A percentile compares a stretch with the other conserved stretches of the same genome.
Evolutionary conservation across 2,329 filamentous ascomycete genomes (phyloP).

Genomic region (Blumeria hordei): DNA sequence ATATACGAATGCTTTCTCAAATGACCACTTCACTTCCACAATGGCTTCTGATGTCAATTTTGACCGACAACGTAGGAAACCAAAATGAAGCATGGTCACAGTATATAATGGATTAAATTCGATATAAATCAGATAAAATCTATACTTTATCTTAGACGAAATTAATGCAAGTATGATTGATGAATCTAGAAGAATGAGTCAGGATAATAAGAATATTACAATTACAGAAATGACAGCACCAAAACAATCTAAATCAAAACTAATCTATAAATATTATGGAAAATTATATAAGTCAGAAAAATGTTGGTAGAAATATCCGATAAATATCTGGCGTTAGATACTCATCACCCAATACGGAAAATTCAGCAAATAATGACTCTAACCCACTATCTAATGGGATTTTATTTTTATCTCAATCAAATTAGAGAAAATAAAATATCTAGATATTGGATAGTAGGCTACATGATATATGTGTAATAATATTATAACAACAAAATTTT

Average conservation of each 20-base stretch:
- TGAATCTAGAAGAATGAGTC: background rate
- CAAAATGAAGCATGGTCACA: background rate
- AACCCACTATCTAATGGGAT: no score
- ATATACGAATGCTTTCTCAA: background rate
- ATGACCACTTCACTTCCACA: background rate
- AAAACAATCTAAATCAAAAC: background rate
- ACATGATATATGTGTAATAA: no score
- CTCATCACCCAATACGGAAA: background rate
- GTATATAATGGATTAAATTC: background rate
- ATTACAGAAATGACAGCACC: background rate
- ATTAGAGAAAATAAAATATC: no score
- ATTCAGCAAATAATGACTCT: no score
- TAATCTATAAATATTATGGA: background rate
- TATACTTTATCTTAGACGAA: background rate
- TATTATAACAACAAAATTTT: no score
- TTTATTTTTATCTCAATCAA: no score
- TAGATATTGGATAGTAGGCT: no score
- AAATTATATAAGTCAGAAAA: background rate
- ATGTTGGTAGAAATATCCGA: background rate
- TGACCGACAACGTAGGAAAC: background rate
- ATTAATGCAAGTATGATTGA: background rate
- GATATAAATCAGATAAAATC: background rate
- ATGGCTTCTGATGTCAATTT: background rate
- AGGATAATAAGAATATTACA: background rate
- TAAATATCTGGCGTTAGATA: no score